These are phyloP conservation scores for Phytophthora fragariae DNA, from an alignment of 352 stramenopile species.

Conservation along the genomic window DNA sequence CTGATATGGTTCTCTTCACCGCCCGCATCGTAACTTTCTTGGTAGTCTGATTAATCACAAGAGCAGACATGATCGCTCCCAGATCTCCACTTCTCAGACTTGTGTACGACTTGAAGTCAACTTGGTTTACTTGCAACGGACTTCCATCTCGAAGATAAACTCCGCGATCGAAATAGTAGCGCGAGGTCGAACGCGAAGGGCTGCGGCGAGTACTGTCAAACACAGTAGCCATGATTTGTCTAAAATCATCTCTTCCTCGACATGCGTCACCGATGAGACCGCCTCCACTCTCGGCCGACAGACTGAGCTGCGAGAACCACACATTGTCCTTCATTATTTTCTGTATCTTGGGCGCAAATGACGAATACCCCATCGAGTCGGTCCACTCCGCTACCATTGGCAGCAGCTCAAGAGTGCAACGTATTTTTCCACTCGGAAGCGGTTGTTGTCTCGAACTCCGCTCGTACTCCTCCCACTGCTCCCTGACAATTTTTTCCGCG, in stretches of 20 bases:
- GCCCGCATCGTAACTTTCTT: conserved; percentile 8
- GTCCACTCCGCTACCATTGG: not conserved
- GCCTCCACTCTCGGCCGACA: not conserved
- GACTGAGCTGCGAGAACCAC: not conserved
- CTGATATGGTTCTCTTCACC: conserved; percentile 1
- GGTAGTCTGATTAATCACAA: conserved; percentile 12
- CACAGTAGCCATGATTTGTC: not conserved
- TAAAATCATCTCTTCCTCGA: conserved; percentile 1
- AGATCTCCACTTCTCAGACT: not conserved
- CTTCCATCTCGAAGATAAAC: conserved; percentile 8
- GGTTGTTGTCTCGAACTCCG: too few species aligned
- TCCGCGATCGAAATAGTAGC: not conserved
- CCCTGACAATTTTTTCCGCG: not conserved
- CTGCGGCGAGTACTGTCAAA: conserved; percentile 10
- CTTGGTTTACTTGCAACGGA: conserved; percentile 11
- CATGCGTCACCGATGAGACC: too few species aligned
- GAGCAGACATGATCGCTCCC: conserved; percentile 6
- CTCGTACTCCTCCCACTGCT: not conserved
- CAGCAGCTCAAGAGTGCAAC: not conserved
- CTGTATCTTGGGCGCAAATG: not conserved
- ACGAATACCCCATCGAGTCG: not conserved
- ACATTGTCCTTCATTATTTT: not conserved
- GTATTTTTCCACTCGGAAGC: not conserved
- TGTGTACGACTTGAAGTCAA: conserved; percentile 5
- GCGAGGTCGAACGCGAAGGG: not conserved